Evolutionary conservation across 257 asterid species (phyloP), one percentile per base, ranked within the genome.

Genomic region (Solanum medicagineum): DNA sequence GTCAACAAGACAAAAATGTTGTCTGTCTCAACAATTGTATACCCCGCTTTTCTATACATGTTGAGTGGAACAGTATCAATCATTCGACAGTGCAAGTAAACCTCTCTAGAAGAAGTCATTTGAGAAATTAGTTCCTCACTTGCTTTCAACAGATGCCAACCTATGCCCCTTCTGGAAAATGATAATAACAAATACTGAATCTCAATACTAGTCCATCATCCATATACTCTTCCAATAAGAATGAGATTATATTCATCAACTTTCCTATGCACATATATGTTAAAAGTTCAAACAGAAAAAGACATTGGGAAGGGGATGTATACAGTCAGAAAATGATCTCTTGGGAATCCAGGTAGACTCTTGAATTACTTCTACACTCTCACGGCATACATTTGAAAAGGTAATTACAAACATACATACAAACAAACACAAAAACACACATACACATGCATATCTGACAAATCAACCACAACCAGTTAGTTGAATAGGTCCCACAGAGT

Each of bases 101-200:
- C 98, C 83, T 92, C 97, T 86, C 89, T 88, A 29, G 96, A 85
- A 55, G 96, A 84, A 88, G 94, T 93, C 97, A 97, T 92, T 88
- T 88, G 89, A 36, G 93, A 88, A 81, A 95, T 91, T 73, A 97
- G 94, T 42, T 94, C 98, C 92, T 95, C 99, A 4, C 98, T 90
- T 4, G 98, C 98, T 90, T 90, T 93, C 87, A 97, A 89, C 62
- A 97, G 91, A 85, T 97, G 98, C 98, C 96, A 97, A 49, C 99
- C 98, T 63, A 95, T 92, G 84, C 99, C 98, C 91, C 95, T 93
- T 95, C 98, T 97, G 91, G n/a, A 81, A 89, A 68, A 75, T 59
- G 82, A 59, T 20, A 66, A 51, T 59, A 45, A 79, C 56, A 66
- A 16, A 53, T 82, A 84, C 53, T 16, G 62, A 36, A 49, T 51